These are phyloP conservation scores for Alternaria novae-zelandiae DNA, from an alignment of 2,329 filamentous ascomycete species.

Conservation along the genomic window DNA sequence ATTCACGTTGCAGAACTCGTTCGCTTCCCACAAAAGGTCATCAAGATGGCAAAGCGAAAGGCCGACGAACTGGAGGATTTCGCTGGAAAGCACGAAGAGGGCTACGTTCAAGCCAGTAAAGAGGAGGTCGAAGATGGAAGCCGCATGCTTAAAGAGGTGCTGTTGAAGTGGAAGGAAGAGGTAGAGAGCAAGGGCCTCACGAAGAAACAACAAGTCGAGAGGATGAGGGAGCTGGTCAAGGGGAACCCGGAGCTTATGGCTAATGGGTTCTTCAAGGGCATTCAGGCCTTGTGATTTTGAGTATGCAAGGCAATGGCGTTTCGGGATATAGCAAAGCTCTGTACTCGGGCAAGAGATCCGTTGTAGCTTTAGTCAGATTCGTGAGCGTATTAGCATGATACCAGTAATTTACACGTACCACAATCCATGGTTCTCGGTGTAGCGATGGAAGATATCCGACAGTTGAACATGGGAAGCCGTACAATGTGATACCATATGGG, in stretches of 20 bases:
- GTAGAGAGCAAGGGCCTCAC: slow-evolving; percentile 65
- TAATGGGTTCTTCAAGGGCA: slow-evolving; percentile 71
- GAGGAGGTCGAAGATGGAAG: slow-evolving; percentile 91
- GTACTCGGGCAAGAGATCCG: not conserved
- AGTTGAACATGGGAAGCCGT: not conserved
- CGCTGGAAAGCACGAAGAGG: slow-evolving; percentile 73
- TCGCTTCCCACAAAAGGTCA: slow-evolving; percentile 93
- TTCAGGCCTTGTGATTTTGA: slow-evolving; percentile 53
- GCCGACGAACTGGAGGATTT: slow-evolving; percentile 98
- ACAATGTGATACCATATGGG: not conserved
- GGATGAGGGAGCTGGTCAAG: slow-evolving; percentile 80
- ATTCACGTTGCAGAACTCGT: slow-evolving; percentile 98
- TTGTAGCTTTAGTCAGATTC: not conserved
- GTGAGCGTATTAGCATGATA: not conserved
- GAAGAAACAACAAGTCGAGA: slow-evolving; percentile 73
- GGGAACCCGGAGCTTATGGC: slow-evolving; percentile 69
- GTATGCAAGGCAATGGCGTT: not conserved
- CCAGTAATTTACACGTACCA: not conserved
- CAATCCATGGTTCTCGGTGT: not conserved
- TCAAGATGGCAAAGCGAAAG: slow-evolving; percentile 99
- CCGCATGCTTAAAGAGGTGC: slow-evolving; percentile 79
- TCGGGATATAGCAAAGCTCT: not conserved
- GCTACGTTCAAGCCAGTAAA: slow-evolving; percentile 61
- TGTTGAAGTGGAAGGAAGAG: slow-evolving; percentile 82
- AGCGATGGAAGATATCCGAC: not conserved